phyloP scores from a whole-genome alignment of 805 yeast genomes.

The Nakazawaea ambrosiae region DNA sequence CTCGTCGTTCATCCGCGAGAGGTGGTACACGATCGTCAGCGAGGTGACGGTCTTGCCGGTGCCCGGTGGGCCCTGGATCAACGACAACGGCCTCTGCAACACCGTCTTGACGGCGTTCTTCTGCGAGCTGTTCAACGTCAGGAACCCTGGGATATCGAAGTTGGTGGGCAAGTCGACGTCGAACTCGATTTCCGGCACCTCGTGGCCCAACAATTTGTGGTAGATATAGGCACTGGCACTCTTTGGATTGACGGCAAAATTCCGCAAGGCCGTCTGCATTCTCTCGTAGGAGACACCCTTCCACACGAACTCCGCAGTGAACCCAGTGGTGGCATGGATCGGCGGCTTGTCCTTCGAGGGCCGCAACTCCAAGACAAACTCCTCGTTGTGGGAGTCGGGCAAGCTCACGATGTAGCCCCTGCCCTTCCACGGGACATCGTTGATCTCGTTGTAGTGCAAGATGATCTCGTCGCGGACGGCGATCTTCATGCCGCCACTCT shows the following conservation, averaged over 20 bases:
- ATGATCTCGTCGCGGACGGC: slow-evolving; percentile 83
- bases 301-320: slow-evolving; percentile 87
- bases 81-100: slow-evolving; percentile 62
- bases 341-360: slow-evolving; percentile 40
- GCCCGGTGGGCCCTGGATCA: slow-evolving; percentile 95
- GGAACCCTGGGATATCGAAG: slow-evolving; percentile 49
- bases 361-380: slow-evolving; percentile 63
- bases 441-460: slow-evolving; percentile 52
- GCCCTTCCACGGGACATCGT: slow-evolving; percentile 62
- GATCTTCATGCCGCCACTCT: slow-evolving; percentile 55
- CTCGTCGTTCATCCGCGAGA: slow-evolving; percentile 52
- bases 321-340: slow-evolving; percentile 52
- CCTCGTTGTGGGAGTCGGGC: slow-evolving; percentile 61
- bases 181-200: slow-evolving; percentile 55
- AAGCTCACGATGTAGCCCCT: slow-evolving; percentile 64
- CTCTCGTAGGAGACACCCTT: slow-evolving; percentile 76
- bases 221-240: slow-evolving; percentile 71
- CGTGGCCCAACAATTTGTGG: slow-evolving; percentile 76
- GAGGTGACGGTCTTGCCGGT: slow-evolving; percentile 95
- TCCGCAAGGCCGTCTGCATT: slow-evolving; percentile 71
- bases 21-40: slow-evolving; percentile 77
- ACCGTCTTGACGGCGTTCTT: slow-evolving; percentile 67
- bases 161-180: slow-evolving; percentile 54
- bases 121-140: slow-evolving; percentile 73
- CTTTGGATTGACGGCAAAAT: slow-evolving; percentile 62